These are phyloP conservation scores for Cryptosporidium sp. DNA, from an alignment of 169 alveolate species.

Conservation along the genomic window DNA sequence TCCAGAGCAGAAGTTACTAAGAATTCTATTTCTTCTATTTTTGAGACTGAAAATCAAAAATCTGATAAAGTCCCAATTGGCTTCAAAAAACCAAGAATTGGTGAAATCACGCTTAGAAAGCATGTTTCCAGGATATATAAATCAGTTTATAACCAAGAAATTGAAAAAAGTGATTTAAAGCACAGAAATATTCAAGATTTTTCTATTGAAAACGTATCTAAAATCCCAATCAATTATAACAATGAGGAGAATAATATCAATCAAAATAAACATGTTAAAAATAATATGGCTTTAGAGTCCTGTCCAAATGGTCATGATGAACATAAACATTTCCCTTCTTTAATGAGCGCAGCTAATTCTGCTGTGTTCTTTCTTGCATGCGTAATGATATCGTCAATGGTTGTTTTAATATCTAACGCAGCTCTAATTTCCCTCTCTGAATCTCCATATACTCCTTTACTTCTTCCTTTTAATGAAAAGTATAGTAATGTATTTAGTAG, in stretches of 20 bases:
- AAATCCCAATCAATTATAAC: neutral
- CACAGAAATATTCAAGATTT: neutral
- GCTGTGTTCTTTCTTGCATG: slow-evolving; percentile 36
- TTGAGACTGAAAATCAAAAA: neutral
- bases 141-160: slow-evolving; percentile 11
- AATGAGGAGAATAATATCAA: too few species aligned
- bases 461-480: slow-evolving; percentile 15
- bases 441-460: slow-evolving; percentile 33
- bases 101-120: neutral
- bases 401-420: slow-evolving; percentile 45
- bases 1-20: neutral
- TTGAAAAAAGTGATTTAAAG: neutral
- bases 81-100: slow-evolving; percentile 2
- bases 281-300: neutral
- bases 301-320: neutral
- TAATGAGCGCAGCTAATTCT: slow-evolving; percentile 53
- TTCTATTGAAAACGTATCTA: neutral
- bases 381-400: slow-evolving; percentile 50
- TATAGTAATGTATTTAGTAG: neutral
- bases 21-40: neutral
- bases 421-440: slow-evolving; percentile 60
- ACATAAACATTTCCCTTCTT: slow-evolving; percentile 6
- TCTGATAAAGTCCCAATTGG: neutral
- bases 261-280: neutral
- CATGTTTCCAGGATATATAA: slow-evolving; percentile 13